Percentiles rank a stretch among this genome's conserved stretches.
phyloP scores from a whole-genome alignment of 176 grass and related monocot species.

The Hordeum vulgare region MorexV3_pseudomolecules_assembly NC_058521.1:450232516-450233015 shows the following conservation, averaged over 20 bases:
- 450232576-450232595: conserved; percentile 74
- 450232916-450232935: background rate
- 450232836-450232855: background rate
- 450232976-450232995: background rate
- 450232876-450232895: conserved; percentile 16
- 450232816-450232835: background rate
- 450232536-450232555: background rate
- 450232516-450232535: background rate
- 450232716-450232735: conserved; percentile 50
- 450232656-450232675: conserved; percentile 63
- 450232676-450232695: conserved; percentile 73
- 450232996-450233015: no score
- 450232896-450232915: background rate
- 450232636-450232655: conserved; percentile 85
- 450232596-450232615: conserved; percentile 58
- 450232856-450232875: background rate
- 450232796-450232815: background rate
- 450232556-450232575: conserved; percentile 51
- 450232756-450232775: conserved; percentile 59
- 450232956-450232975: background rate
- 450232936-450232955: background rate
- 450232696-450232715: conserved; percentile 71
- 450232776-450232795: background rate
- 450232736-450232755: conserved; percentile 74
- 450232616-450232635: conserved; percentile 70